Evolutionary conservation across 202 grass and related monocot species (phyloP), one percentile per base, ranked within the genome.

Genomic region (Cymbopogon flexuosus): DNA sequence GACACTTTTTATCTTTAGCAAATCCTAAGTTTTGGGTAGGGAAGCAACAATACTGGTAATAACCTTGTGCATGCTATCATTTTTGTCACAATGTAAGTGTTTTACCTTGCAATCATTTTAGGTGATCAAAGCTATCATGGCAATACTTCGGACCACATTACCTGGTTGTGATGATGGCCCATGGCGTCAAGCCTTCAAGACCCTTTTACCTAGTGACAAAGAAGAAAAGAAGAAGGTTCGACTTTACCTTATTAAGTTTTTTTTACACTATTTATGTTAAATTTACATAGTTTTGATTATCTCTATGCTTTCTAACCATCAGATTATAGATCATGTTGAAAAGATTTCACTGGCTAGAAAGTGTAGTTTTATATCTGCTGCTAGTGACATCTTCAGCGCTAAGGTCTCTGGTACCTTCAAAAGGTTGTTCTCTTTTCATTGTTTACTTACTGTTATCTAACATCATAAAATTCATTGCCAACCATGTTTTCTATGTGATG

Each of bases 351-450:
- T 77, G 80, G 86, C 90, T 84, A 89, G 95, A 88, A 91, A 88
- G 61, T 93, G 90, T 84, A 91, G 95, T 58, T 98, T 98, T 67
- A 18, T 90, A 77, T 78, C 81, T 57, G 88, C 92, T 71, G 92
- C 95, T 56, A 90, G 31, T 67, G 95, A 94, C 60, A 94, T 98
- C 65, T 98, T 98, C 81, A 90, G 68, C 46, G 92, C 95, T 76
- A 98, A 98, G 81, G 84, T 98, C 68, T 98, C 88, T 21, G 95
- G 95, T 85, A 98, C 95, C 68, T 98, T 98, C 79, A 98, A 94
- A 98, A 98, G 95, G 95, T 98, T 76, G 41, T 72, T 19, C 29
- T 45, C n/a, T 82, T 79, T 72, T 54, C 10, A 29, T 23, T 77
- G 24, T 70, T 79, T 63, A 80, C 56, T 45, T 72, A 56, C 16